A percentile compares a stretch with the other conserved stretches of the same genome.
phyloP scores from a whole-genome alignment of 306 rosid genomes.

The Arachis stenosperma region DNA sequence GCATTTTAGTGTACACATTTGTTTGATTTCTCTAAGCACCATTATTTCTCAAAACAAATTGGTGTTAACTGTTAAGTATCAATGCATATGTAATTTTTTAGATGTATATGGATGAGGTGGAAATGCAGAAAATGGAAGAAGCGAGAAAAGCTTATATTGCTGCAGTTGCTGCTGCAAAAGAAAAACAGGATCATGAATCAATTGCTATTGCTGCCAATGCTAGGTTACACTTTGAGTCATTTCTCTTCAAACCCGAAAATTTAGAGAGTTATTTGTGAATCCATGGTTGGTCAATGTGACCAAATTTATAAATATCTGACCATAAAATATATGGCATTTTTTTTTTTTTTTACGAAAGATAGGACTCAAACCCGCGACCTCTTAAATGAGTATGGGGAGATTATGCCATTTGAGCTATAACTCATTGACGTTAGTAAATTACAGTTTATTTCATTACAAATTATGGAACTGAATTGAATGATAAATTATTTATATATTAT shows the following conservation, averaged over 20 bases:
- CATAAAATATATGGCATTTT: background rate
- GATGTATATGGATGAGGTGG: constrained; percentile 9
- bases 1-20: too few relatives aligned
- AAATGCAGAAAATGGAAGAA: constrained; percentile 51
- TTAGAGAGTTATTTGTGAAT: background rate
- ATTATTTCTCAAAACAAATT: too few relatives aligned
- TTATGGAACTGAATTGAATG: too few relatives aligned
- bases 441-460: background rate
- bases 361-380: too few relatives aligned
- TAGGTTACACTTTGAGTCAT: constrained; percentile 66
- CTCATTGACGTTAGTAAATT: background rate
- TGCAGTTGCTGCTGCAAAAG: constrained; percentile 59
- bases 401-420: too few relatives aligned
- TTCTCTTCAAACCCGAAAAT: constrained; percentile 43
- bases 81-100: too few relatives aligned
- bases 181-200: constrained; percentile 74
- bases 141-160: constrained; percentile 64
- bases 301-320: background rate
- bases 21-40: too few relatives aligned
- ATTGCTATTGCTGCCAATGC: constrained; percentile 63
- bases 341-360: too few relatives aligned
- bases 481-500: too few relatives aligned
- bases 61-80: too few relatives aligned
- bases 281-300: background rate
- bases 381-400: too few relatives aligned